These are phyloP conservation scores for Saussurea involucrata DNA, from an alignment of 129 eudicot species.

Conservation along the genomic window DNA sequence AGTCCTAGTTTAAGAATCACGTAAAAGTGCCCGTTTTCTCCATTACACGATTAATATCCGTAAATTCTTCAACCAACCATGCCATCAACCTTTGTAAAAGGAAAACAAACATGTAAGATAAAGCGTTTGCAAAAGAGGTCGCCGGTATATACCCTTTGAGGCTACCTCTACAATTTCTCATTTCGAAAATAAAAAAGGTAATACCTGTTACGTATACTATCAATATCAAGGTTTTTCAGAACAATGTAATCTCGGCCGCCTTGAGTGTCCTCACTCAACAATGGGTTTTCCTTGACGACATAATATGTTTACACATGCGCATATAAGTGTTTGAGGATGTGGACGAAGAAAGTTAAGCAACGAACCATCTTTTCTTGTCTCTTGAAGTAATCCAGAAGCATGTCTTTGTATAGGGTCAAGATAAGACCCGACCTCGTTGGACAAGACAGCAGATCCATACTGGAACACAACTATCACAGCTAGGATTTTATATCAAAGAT, in stretches of 20 bases:
- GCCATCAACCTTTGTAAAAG: conserved; percentile 67
- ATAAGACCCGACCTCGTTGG: conserved; percentile 72
- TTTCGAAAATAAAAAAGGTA: background rate
- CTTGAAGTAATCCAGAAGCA: conserved; percentile 79
- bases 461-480: conserved; percentile 64
- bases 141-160: background rate
- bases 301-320: conserved; percentile 56
- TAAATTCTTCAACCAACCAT: conserved; percentile 91
- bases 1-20: conserved; percentile 91
- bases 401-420: conserved; percentile 62
- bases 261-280: conserved; percentile 70
- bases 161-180: background rate
- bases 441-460: conserved; percentile 83
- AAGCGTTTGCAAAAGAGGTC: background rate
- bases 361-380: conserved; percentile 82
- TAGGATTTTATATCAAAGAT: no score
- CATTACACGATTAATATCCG: conserved; percentile 84
- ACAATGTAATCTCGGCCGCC: conserved; percentile 90
- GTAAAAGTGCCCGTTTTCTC: conserved; percentile 93
- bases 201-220: conserved; percentile 91
- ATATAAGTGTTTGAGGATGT: background rate
- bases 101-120: background rate
- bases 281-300: conserved; percentile 75
- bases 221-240: conserved; percentile 72
- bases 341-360: conserved; percentile 9